Evolutionary conservation across 768 basidiomycete species (phyloP).

Genomic region (Boletus reticulatus): DNA sequence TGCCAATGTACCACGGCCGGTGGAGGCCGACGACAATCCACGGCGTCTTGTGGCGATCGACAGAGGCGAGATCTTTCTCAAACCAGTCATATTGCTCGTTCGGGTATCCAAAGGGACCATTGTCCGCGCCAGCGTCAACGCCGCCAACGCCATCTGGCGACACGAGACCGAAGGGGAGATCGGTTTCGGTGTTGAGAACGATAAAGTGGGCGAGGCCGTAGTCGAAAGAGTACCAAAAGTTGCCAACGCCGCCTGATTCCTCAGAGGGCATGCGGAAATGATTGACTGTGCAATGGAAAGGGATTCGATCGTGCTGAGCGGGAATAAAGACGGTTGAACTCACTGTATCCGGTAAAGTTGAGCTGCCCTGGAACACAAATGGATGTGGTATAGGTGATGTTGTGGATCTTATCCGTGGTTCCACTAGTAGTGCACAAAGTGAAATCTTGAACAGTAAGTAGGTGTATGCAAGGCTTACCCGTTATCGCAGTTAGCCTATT

Average conservation of each 20-base stretch:
- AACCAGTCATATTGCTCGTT: slow-evolving; percentile 30
- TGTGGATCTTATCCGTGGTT: slow-evolving; percentile 20
- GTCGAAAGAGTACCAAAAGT: slow-evolving; percentile 33
- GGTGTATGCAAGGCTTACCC: slow-evolving; percentile 16
- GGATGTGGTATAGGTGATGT: slow-evolving; percentile 26
- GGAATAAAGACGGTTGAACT: background rate
- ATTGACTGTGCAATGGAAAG: slow-evolving; percentile 14
- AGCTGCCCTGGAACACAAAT: slow-evolving; percentile 25
- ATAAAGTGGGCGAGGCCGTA: slow-evolving; percentile 30
- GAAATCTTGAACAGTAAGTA: background rate
- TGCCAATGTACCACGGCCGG: slow-evolving; percentile 25
- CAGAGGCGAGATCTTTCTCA: slow-evolving; percentile 22
- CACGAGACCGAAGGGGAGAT: slow-evolving; percentile 24
- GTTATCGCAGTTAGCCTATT: slow-evolving; percentile 28
- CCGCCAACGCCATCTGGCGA: slow-evolving; percentile 24
- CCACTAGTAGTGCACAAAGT: slow-evolving; percentile 11
- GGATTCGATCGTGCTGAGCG: background rate
- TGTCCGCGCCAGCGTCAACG: slow-evolving; percentile 18
- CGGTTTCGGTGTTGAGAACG: slow-evolving; percentile 23
- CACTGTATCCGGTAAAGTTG: slow-evolving; percentile 30
- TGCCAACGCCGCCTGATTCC: slow-evolving; percentile 24
- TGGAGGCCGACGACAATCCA: slow-evolving; percentile 30
- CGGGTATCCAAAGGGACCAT: slow-evolving; percentile 26
- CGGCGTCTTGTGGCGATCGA: slow-evolving; percentile 24
- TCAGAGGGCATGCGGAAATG: slow-evolving; percentile 29